Base-by-base conservation (phyloP, 2,329 filamentous ascomycete genomes). In the Colletotrichum sp. region DNA sequence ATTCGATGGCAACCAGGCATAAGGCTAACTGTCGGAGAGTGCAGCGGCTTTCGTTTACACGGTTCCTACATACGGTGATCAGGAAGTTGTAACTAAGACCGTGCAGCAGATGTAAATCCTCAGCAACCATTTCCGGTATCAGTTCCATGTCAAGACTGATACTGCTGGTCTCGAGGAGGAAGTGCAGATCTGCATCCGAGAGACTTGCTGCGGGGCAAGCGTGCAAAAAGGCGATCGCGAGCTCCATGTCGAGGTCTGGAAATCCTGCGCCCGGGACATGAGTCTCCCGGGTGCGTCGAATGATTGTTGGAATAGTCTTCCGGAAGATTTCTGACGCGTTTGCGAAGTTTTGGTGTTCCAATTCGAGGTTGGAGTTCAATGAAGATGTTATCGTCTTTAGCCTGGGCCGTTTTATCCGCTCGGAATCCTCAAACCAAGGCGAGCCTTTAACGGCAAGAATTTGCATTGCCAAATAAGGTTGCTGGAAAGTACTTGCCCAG, bases 391-490 rank as follows among this genome's bases (percentile, higher is more conserved):
- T 22, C n/a, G 1, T 52, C n/a, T 52, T 52, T 2, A 52, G 43
- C 2, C 1, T 52, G 0, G n/a, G n/a, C 1, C 43, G 43, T 8
- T 52, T 13, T 1, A 52, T 52, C 43, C n/a, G 1, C n/a, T 13
- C 10, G 18, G 43, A 52, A 3, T 52, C 43, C 43, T 52, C 43
- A 52, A 52, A 52, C 43, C 43, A 52, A 13, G 43, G 43, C n/a
- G 43, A 52, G 6, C 43, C 43, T 1, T 52, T 52, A 3, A 1
- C 18, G 1, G 43, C n/a, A 52, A 52, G 43, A 52, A 52, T 0
- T 22, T 52, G 43, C 43, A 52, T 52, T 12, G n/a, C n/a, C 43
- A 22, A 8, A 52, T 52, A 52, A 52, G 43, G 43, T 2, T 52
- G 43, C 43, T 3, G 1, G n/a, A 52, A 52, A 10, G 0, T 1